Evolutionary conservation across 768 basidiomycete species (phyloP).

Genomic region (Leucogyrophana mollusca): DNA sequence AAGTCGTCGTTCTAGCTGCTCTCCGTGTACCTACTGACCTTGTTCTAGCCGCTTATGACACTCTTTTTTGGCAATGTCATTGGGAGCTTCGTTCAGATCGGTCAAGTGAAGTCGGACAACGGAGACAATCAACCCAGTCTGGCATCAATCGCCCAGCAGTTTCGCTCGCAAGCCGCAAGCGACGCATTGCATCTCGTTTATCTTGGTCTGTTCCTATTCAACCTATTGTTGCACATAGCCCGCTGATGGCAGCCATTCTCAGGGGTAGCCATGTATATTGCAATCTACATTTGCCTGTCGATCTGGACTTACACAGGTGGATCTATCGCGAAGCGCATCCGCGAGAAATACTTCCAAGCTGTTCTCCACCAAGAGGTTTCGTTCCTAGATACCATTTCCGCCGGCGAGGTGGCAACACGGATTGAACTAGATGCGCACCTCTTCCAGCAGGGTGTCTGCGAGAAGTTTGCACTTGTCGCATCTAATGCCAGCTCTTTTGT

Average conservation of each 20-base stretch:
- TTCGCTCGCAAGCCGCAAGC: slow-evolving; percentile 27
- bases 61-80: slow-evolving; percentile 52
- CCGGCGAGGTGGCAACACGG: slow-evolving; percentile 58
- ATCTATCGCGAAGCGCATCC: slow-evolving; percentile 43
- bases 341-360: slow-evolving; percentile 47
- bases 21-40: neutral
- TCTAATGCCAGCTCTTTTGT: slow-evolving; percentile 43
- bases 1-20: too few relatives aligned
- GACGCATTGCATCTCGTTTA: slow-evolving; percentile 38
- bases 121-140: slow-evolving; percentile 16
- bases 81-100: slow-evolving; percentile 37
- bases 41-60: slow-evolving; percentile 34
- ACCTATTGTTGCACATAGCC: neutral
- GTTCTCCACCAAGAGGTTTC: slow-evolving; percentile 52
- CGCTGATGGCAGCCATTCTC: neutral
- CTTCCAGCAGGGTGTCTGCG: slow-evolving; percentile 52
- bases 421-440: slow-evolving; percentile 38
- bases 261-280: slow-evolving; percentile 46
- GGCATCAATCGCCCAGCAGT: slow-evolving; percentile 10
- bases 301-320: slow-evolving; percentile 40
- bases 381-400: slow-evolving; percentile 43
- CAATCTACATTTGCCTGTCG: slow-evolving; percentile 42
- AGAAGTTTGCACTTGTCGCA: slow-evolving; percentile 44
- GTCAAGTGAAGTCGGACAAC: slow-evolving; percentile 8
- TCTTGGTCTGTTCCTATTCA: slow-evolving; percentile 31